Evolutionary conservation across 2,329 filamentous ascomycete genomes (phyloP).

Genomic region (Curvularia sp.): DNA sequence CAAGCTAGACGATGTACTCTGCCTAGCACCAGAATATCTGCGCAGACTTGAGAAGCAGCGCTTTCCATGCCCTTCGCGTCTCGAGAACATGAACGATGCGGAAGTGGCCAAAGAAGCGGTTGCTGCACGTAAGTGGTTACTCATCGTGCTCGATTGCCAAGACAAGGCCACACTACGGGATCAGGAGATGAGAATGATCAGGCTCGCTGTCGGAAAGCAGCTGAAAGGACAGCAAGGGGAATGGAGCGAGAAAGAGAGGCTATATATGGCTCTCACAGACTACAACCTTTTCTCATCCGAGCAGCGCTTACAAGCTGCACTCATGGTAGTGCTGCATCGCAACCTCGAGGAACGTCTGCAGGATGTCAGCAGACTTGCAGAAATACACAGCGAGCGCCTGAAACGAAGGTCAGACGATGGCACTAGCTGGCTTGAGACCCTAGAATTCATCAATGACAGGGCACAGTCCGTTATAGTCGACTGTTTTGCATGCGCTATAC

Average conservation of each 20-base stretch:
- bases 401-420: background rate
- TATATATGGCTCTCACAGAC: conserved; percentile 33
- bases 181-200: conserved; percentile 22
- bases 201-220: conserved; percentile 24
- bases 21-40: background rate
- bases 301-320: conserved; percentile 19
- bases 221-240: background rate
- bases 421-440: background rate
- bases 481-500: conserved; percentile 33
- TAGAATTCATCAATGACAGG: conserved; percentile 12
- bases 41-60: conserved; percentile 8
- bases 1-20: background rate
- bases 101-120: conserved; percentile 4
- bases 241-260: conserved; percentile 23
- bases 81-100: conserved; percentile 5
- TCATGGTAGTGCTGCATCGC: conserved; percentile 22
- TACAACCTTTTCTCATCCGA: conserved; percentile 5
- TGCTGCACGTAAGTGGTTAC: conserved; percentile 23
- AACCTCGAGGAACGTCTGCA: conserved; percentile 19
- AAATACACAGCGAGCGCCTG: conserved; percentile 7
- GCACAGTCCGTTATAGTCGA: conserved; percentile 16
- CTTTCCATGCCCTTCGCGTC: background rate
- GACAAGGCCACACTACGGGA: conserved; percentile 5
- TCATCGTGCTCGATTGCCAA: conserved; percentile 17
- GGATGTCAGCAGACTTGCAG: conserved; percentile 6